Percentiles rank a stretch among this genome's conserved stretches.
phyloP scores from a whole-genome alignment of 1,284 basidiomycete species.

The Sporisorium scitamineum region DNA sequence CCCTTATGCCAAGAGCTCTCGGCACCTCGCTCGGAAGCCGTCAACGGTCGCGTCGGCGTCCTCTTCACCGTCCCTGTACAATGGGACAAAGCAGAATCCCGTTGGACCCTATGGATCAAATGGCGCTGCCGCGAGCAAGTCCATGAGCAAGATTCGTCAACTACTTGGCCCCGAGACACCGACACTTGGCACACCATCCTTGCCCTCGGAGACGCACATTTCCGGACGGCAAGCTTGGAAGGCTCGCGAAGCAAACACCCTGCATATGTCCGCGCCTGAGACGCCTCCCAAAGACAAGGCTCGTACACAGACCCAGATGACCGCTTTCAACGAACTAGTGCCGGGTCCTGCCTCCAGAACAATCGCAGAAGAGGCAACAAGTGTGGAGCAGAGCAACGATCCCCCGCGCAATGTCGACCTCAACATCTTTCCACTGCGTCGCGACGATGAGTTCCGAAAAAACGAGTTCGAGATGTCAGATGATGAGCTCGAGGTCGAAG shows the following conservation, averaged over 20 bases:
- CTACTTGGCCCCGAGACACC: constrained; percentile 27
- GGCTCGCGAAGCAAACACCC: neutral
- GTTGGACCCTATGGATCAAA: neutral
- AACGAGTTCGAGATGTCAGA: constrained; percentile 46
- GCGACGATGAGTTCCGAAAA: constrained; percentile 37
- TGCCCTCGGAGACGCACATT: constrained; percentile 1
- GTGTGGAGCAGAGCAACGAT: constrained; percentile 4
- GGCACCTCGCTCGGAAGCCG: neutral
- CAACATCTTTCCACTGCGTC: constrained; percentile 34
- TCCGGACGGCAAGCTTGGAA: neutral
- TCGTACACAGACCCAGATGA: neutral
- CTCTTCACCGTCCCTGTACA: neutral
- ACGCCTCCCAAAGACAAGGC: constrained; percentile 18
- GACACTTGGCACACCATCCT: constrained; percentile 1
- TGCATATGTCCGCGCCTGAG: constrained; percentile 1
- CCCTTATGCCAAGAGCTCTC: neutral
- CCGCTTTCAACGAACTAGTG: neutral
- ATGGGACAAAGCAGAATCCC: neutral
- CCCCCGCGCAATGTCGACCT: constrained; percentile 13
- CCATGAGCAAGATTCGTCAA: constrained; percentile 37
- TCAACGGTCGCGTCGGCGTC: neutral
- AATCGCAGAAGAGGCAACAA: neutral
- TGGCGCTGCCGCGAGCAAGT: constrained; percentile 18
- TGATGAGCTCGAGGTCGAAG: constrained; percentile 27
- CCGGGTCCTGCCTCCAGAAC: constrained; percentile 4